phyloP scores from a whole-genome alignment of 441 rosid species.

The Melastoma candidum region DNA sequence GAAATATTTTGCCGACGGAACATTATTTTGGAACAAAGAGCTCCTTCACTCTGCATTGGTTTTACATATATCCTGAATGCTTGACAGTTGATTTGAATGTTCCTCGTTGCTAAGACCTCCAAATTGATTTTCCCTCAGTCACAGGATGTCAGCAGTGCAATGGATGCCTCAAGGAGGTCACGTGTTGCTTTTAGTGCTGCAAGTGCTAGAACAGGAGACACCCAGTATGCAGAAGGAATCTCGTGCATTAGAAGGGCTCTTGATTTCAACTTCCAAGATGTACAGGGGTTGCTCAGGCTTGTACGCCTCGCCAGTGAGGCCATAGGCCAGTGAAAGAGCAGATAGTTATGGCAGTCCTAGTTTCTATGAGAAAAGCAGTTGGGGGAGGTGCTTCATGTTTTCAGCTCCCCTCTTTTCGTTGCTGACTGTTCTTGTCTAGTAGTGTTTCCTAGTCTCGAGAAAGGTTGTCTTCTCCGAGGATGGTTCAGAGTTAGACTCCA shows the following conservation, averaged over 20 bases:
- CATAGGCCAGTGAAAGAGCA: conserved; percentile 18
- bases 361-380: too few relatives aligned
- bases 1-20: too few relatives aligned
- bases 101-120: background rate
- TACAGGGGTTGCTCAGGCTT: conserved; percentile 45
- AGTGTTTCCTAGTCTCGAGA: too few relatives aligned
- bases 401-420: too few relatives aligned
- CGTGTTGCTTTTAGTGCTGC: conserved; percentile 48
- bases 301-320: conserved; percentile 56
- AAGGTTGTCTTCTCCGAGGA: too few relatives aligned
- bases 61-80: too few relatives aligned
- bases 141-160: conserved; percentile 46
- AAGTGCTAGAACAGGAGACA: conserved; percentile 29
- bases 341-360: too few relatives aligned
- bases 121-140: conserved; percentile 45
- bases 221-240: conserved; percentile 31
- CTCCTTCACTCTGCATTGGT: too few relatives aligned
- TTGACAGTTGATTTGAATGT: background rate
- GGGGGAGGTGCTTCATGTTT: too few relatives aligned
- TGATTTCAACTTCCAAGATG: conserved; percentile 76
- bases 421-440: too few relatives aligned
- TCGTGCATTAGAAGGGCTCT: conserved; percentile 47
- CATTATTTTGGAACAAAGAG: too few relatives aligned
- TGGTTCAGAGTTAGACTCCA: too few relatives aligned
- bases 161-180: conserved; percentile 76